Base-by-base conservation (phyloP, 345 rosid species). In the Dipteronia dyeriana region DNA sequence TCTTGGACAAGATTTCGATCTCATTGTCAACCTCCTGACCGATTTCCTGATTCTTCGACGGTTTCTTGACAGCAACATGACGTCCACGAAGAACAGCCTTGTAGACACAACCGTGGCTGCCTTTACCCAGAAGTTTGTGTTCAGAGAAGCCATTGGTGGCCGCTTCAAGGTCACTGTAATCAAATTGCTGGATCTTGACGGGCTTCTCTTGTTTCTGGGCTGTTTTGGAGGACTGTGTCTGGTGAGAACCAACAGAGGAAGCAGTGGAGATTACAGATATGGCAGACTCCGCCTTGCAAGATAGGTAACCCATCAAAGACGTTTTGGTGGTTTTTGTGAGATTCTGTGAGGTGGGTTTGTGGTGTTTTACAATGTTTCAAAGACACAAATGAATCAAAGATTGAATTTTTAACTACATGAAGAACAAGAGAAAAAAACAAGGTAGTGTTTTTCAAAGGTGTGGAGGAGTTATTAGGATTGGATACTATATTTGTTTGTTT, bases 61-160 rank as follows among this genome's bases (percentile, higher is more conserved):
- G 92, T 75, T 87, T 87, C 88, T 96, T 96, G 78, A 96, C 81
- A 56, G 99, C 99, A 26, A 96, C 94, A 68, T 86, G 92, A 49
- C 97, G 99, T 11, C 97, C 95, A 45, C 89, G 93, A 76, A 92
- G 81, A 43, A 87, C 91, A 11, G 94, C 99, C 83, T 92, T 96
- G 91, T 96, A 96, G 75, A 96, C 99, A 79, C 84, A 83, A 3
- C 98, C 99, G 78, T 96, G 99, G 85, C 99, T 96, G 72, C 99
- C 99, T 77, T 91, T 92, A 0, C 99, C 99, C 7, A 96, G 88
- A 3, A 96, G 87, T 73, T 85, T 92, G 64, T 83, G 83, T 64
- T 88, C 87, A 80, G 97, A 86, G 91, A 96, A 96, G 9, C 99
- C 98, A 70, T 89, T 80, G 67, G 99, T 94, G 67, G 99, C 99